Evolutionary conservation across 331 rosid species (phyloP).

Genomic region (Saraca asoca): DNA sequence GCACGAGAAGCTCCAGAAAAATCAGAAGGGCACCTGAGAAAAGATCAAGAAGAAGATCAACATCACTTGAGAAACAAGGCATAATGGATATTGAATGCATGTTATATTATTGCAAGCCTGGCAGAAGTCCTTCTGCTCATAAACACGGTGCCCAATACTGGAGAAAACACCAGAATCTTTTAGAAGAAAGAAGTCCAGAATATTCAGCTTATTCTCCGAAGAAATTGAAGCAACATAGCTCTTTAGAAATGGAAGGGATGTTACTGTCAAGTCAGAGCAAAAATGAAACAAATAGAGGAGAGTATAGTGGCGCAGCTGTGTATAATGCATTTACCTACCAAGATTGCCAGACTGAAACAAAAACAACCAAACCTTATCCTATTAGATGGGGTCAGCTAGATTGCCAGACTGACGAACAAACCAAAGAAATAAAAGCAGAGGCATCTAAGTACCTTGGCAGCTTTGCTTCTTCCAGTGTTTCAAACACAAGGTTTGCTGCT

Average conservation of each 20-base stretch:
- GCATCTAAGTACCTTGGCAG: constrained; percentile 13
- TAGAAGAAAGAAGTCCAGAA: constrained; percentile 26
- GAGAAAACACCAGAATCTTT: constrained; percentile 42
- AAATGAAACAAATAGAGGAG: constrained; percentile 27
- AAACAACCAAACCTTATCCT: neutral
- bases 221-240: constrained; percentile 27
- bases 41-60: constrained; percentile 53
- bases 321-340: constrained; percentile 43
- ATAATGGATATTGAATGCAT: constrained; percentile 44
- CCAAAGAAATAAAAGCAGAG: constrained; percentile 26
- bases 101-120: constrained; percentile 46
- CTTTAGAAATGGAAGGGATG: constrained; percentile 24
- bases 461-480: constrained; percentile 21
- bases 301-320: constrained; percentile 28
- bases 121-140: constrained; percentile 20
- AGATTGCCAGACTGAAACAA: constrained; percentile 31
- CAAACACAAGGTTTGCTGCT: constrained; percentile 11
- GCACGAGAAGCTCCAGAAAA: constrained; percentile 33
- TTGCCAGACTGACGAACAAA: constrained; percentile 30
- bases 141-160: constrained; percentile 27
- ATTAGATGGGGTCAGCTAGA: no score
- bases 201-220: neutral
- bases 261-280: constrained; percentile 20
- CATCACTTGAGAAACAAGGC: constrained; percentile 35
- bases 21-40: constrained; percentile 36